Evolutionary conservation across 257 asterid genomes (phyloP), one percentile per base, ranked within the genome.

Genomic region (Nicotiana tomentosiformis): DNA sequence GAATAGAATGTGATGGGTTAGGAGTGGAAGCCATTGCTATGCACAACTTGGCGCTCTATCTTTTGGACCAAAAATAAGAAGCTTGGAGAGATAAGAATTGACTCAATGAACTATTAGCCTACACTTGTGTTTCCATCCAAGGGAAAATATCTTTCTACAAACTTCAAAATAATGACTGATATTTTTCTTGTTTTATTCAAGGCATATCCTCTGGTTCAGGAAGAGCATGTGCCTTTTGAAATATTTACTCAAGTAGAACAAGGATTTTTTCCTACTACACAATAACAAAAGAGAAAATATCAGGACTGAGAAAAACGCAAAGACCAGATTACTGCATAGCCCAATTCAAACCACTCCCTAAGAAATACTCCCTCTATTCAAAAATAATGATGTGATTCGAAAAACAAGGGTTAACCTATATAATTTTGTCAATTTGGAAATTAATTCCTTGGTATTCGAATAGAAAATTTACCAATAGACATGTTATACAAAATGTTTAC

Each of bases 21-120:
- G 90, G 57, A 80, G 88, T 78, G 64, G 96, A 90, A 83, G 93
- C 93, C 96, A 88, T 87, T 32, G 18, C 23, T 78, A 29, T 46
- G 43, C 23, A 29, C 58, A 84, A 67, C 67, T 84, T 87, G 87
- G 88, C 79, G 78, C 83, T 83, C 51, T 33, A 33, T 83, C 15
- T 26, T 80, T 78, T 84, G 78, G 51, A 69, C 16, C 43, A 53
- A 66, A 66, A 46, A 29, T 65, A 33, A 66, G 30, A 35, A 20
- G 43, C 56, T 17, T 79, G 60, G 67, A 68, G 87, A 86, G 96
- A 93, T 91, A 88, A 88, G 90, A 82, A 88, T 79, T 84, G 79
- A 26, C 64, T 57, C 64, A 57, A 6, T 57, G 64, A 57, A 57
- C 5, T 87, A 89, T 87, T 89, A 87, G 86, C 88, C 77, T 87